Evolutionary conservation across 148 eudicot genomes (phyloP).

Genomic region (Pharnaceum exiguum): DNA sequence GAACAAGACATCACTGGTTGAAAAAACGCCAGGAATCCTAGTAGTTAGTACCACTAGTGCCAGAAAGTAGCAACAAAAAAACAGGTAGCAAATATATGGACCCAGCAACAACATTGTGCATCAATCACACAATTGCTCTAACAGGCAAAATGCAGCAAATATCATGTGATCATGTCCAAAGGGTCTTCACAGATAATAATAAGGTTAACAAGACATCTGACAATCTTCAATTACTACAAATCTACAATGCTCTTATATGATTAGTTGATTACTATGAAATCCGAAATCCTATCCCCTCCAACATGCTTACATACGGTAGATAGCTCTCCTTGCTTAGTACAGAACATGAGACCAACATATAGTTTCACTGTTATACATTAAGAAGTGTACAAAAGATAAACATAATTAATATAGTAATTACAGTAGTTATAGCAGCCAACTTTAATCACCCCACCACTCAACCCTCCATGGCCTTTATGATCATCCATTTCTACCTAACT

Average conservation of each 20-base stretch:
- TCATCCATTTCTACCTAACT: background rate
- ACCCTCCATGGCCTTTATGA: slow-evolving; percentile 1
- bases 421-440: slow-evolving; percentile 9
- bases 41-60: slow-evolving; percentile 4
- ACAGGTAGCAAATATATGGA: slow-evolving; percentile 5
- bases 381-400: background rate
- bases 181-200: background rate
- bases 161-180: slow-evolving; percentile 23
- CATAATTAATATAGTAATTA: slow-evolving; percentile 1
- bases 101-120: slow-evolving; percentile 3
- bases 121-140: slow-evolving; percentile 2
- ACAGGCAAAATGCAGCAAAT: background rate
- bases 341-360: slow-evolving; percentile 5
- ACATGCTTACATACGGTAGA: slow-evolving; percentile 21
- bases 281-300: slow-evolving; percentile 5
- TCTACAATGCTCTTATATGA: too few relatives aligned
- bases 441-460: slow-evolving; percentile 6
- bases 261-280: slow-evolving; percentile 9
- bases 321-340: slow-evolving; percentile 5
- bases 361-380: slow-evolving; percentile 19
- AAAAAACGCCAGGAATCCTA: slow-evolving; percentile 16
- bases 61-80: slow-evolving; percentile 20
- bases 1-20: background rate
- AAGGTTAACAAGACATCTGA: background rate
- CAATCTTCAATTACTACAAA: too few relatives aligned